A percentile compares a stretch with the other conserved stretches of the same genome.
Conservation (phyloP, 176 grass and related monocot genomes). For the Triticum dicoccoides region DNA sequence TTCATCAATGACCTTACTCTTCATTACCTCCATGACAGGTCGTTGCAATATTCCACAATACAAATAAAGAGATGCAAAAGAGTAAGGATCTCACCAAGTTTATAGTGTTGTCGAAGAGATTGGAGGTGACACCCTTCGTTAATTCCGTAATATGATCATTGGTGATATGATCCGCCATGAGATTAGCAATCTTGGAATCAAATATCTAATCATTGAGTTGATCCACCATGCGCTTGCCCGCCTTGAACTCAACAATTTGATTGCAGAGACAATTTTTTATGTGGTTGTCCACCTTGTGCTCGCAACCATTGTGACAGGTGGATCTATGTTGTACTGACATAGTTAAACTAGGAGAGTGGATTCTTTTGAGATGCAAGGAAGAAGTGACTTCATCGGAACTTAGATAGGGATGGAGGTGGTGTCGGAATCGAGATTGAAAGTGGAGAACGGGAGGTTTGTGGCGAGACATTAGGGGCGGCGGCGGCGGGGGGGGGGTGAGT, state of each 20-base stretch:
- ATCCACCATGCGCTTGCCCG: not conserved
- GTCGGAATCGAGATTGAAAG: not conserved
- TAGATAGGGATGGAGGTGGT: not conserved
- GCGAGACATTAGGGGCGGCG: not conserved
- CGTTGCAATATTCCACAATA: not conserved
- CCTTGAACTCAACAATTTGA: not conserved
- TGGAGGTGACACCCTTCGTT: not conserved
- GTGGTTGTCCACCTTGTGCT: not conserved
- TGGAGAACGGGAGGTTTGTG: not conserved
- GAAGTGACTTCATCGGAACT: not conserved
- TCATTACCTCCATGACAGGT: not conserved
- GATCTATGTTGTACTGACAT: not conserved
- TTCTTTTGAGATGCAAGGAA: not conserved
- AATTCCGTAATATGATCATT: not conserved
- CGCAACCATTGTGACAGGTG: too few relatives aligned
- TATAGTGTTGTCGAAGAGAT: not conserved
- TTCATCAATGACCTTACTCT: not conserved
- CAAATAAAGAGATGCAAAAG: not conserved
- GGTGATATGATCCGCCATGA: not conserved
- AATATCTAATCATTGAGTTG: not conserved
- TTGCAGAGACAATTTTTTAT: not conserved
- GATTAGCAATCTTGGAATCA: not conserved
- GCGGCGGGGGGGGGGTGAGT: too few relatives aligned
- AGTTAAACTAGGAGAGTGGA: not conserved
- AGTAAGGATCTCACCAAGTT: not conserved